Conservation (phyloP, 1,139 yeast species). For the Yamadazyma blattariae region DNA sequence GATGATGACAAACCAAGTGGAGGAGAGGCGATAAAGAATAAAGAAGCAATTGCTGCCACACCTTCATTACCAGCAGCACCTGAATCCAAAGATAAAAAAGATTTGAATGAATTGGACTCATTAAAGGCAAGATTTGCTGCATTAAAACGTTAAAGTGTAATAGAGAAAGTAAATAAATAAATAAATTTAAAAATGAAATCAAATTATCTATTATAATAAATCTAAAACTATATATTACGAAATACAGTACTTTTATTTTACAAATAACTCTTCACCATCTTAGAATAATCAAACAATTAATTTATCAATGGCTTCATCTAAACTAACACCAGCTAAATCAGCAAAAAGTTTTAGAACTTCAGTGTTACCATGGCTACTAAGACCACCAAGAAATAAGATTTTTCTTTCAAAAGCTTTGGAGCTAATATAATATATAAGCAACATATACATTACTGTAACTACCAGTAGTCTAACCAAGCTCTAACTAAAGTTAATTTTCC, state of each 20-base stretch:
- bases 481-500: too few relatives aligned
- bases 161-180: background rate
- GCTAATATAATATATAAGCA: too few relatives aligned
- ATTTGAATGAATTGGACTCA: conserved; percentile 35
- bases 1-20: conserved; percentile 20
- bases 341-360: conserved; percentile 74
- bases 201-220: too few relatives aligned
- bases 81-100: conserved; percentile 8
- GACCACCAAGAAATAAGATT: too few relatives aligned
- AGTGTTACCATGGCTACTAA: conserved; percentile 77
- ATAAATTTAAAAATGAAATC: too few relatives aligned
- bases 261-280: background rate
- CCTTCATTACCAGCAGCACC: conserved; percentile 7
- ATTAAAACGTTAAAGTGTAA: conserved; percentile 25
- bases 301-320: conserved; percentile 45
- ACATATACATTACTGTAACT: too few relatives aligned
- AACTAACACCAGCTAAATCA: conserved; percentile 47
- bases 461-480: too few relatives aligned
- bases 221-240: background rate
- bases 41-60: conserved; percentile 15
- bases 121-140: conserved; percentile 48
- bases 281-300: background rate
- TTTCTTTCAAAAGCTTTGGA: conserved; percentile 36
- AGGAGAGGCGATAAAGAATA: conserved; percentile 21
- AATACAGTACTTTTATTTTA: too few relatives aligned